Evolutionary conservation across 2,329 filamentous ascomycete species (phyloP).

Genomic region (Exophiala sideris): DNA sequence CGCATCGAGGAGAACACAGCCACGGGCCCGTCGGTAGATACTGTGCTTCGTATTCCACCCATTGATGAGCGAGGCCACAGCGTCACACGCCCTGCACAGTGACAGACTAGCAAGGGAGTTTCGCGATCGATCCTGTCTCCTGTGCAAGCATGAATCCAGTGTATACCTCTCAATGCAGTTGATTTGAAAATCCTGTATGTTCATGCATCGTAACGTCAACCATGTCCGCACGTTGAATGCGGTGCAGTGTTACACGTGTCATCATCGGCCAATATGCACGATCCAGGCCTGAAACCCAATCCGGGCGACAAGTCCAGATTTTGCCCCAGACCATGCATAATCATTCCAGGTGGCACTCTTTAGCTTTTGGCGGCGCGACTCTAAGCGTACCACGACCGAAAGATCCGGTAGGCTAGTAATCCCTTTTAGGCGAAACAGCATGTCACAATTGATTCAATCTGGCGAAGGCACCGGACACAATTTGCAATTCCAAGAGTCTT

Average conservation of each 20-base stretch:
- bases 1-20: background rate
- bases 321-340: background rate
- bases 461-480: background rate
- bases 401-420: background rate
- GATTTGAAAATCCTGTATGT: too few species aligned
- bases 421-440: background rate
- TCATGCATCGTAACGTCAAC: too few species aligned
- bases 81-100: background rate
- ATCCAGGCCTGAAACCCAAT: background rate
- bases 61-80: background rate
- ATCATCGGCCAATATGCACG: background rate
- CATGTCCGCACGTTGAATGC: too few species aligned
- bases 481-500: too few species aligned
- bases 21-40: background rate
- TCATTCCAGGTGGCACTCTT: background rate
- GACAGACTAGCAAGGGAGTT: background rate
- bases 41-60: background rate
- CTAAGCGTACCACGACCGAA: background rate
- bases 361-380: background rate
- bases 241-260: background rate
- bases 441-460: too few species aligned
- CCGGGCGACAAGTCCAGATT: background rate
- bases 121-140: background rate
- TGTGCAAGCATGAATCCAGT: background rate
- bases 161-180: too few species aligned